Evolutionary conservation across 164 flowering plant species (phyloP).

Genomic region (Tetrastigma voinierianum): DNA sequence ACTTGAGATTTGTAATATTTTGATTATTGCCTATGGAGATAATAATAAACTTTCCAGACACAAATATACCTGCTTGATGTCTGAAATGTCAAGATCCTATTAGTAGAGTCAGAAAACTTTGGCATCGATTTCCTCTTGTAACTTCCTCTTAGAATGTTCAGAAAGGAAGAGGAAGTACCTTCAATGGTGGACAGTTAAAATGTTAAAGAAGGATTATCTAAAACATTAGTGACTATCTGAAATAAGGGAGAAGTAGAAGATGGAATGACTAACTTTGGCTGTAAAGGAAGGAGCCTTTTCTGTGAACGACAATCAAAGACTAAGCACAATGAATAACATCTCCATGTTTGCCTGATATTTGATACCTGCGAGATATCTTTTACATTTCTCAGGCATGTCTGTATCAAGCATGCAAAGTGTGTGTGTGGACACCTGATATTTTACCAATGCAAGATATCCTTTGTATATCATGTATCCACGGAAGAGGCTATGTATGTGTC

Average conservation of each 20-base stretch:
- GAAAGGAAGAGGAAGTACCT: conserved; percentile 82
- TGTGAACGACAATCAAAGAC: conserved; percentile 76
- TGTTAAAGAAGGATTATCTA: not conserved
- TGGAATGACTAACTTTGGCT: conserved; percentile 61
- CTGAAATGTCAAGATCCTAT: conserved; percentile 65
- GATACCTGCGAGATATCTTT: conserved; percentile 52
- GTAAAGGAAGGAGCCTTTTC: conserved; percentile 72
- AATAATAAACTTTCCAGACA: not conserved
- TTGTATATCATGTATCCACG: not conserved
- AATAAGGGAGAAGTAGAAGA: not conserved
- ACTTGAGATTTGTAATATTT: not conserved
- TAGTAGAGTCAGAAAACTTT: conserved; percentile 78
- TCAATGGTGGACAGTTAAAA: conserved; percentile 9
- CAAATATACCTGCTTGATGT: conserved; percentile 60
- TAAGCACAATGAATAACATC: conserved; percentile 89
- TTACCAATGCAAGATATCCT: conserved; percentile 58
- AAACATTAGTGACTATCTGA: not conserved
- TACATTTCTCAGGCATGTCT: not conserved
- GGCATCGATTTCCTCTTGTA: conserved; percentile 78
- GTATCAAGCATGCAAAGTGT: too few species aligned
- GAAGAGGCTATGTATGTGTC: not conserved
- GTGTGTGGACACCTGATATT: conserved; percentile 69
- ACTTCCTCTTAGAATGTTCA: conserved; percentile 59
- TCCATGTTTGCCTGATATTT: conserved; percentile 87
- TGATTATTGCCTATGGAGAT: not conserved